Conservation (phyloP, 2,329 filamentous ascomycete species). For the Ophiostoma ips region DNA sequence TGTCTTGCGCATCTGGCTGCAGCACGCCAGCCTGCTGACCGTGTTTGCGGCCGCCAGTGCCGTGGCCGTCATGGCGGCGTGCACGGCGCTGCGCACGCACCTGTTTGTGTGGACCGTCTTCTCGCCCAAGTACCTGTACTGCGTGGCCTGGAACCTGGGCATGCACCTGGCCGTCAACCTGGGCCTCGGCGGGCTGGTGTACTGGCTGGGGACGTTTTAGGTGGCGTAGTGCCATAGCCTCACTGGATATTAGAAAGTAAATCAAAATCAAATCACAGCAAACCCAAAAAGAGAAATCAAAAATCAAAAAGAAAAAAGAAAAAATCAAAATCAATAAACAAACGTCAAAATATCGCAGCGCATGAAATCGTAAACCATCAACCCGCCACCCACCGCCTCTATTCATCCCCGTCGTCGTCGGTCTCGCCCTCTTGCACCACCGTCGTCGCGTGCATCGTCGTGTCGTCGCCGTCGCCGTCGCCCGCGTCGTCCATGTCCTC, state of each 20-base stretch:
- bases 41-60: slow-evolving; percentile 53
- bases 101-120: slow-evolving; percentile 99
- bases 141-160: slow-evolving; percentile 71
- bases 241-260: too few species aligned
- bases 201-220: slow-evolving; percentile 31
- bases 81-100: slow-evolving; percentile 70
- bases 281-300: too few species aligned
- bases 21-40: slow-evolving; percentile 52
- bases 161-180: slow-evolving; percentile 69
- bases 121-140: slow-evolving; percentile 90
- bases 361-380: too few species aligned
- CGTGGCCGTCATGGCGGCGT: slow-evolving; percentile 74
- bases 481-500: slow-evolving; percentile 17
- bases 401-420: slow-evolving; percentile 11
- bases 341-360: too few species aligned
- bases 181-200: slow-evolving; percentile 43
- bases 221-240: too few species aligned
- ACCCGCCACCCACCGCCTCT: too few species aligned
- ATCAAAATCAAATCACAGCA: too few species aligned
- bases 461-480: slow-evolving; percentile 25
- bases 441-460: slow-evolving; percentile 11
- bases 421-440: slow-evolving; percentile 7
- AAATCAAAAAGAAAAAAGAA: neutral
- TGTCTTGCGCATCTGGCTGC: slow-evolving; percentile 13
- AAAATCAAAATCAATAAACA: neutral